Conservation (phyloP, 2,329 filamentous ascomycete species). For the Cordyceps cicadae region DNA sequence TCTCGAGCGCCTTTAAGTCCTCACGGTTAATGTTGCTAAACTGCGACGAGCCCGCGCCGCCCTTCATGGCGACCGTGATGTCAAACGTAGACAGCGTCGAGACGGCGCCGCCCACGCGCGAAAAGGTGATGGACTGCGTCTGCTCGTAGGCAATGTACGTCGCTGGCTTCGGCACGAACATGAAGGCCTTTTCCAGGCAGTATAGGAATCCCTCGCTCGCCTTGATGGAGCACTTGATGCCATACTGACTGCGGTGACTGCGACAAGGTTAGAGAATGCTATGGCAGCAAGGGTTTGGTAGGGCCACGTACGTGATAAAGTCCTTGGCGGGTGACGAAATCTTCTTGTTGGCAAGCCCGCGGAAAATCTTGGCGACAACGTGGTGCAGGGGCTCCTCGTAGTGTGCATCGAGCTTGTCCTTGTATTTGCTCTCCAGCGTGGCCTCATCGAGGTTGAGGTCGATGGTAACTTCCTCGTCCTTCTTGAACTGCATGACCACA, state of each 20-base stretch:
- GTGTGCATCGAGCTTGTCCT: slow-evolving; percentile 76
- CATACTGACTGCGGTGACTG: slow-evolving; percentile 82
- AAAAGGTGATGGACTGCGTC: slow-evolving; percentile 86
- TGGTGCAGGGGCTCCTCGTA: slow-evolving; percentile 92
- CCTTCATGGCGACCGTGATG: slow-evolving; percentile 87
- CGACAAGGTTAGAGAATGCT: background rate
- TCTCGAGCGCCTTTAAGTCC: slow-evolving; percentile 91
- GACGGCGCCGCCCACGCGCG: slow-evolving; percentile 85
- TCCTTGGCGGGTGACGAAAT: slow-evolving; percentile 89
- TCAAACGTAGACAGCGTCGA: slow-evolving; percentile 94
- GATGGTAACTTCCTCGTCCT: slow-evolving; percentile 92
- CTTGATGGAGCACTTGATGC: slow-evolving; percentile 99
- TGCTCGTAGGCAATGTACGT: slow-evolving; percentile 97
- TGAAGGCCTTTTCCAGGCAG: slow-evolving; percentile 95
- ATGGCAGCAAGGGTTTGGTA: background rate
- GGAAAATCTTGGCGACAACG: slow-evolving; percentile 92
- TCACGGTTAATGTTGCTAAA: slow-evolving; percentile 99
- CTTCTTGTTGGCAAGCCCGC: slow-evolving; percentile 88
- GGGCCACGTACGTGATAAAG: slow-evolving; percentile 60
- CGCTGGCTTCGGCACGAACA: slow-evolving; percentile 97
- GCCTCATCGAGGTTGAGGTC: slow-evolving; percentile 95
- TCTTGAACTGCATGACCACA: slow-evolving; percentile 98
- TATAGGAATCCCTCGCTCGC: slow-evolving; percentile 96
- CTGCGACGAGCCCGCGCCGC: slow-evolving; percentile 77
- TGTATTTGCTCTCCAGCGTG: slow-evolving; percentile 73